These are phyloP conservation scores for Effrenium voratum DNA, from an alignment of 73 alveolate genomes.

Conservation along the genomic window DNA sequence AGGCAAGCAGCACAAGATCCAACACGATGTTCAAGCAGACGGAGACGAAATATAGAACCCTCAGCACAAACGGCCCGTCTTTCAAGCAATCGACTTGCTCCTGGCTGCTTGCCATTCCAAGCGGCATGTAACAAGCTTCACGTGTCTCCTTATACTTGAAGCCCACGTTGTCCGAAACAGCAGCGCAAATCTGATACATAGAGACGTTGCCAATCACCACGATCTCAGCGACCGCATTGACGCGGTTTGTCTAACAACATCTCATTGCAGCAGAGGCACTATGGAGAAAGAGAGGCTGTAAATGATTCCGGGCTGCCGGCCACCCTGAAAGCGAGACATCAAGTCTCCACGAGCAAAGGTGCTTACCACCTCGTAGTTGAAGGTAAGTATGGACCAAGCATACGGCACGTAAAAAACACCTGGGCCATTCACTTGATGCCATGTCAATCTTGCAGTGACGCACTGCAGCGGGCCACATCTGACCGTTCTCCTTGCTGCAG, in stretches of 20 bases:
- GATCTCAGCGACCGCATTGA: slow-evolving; percentile 21
- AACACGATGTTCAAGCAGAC: slow-evolving; percentile 40
- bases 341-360: too few relatives aligned
- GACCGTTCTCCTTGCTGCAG: too few relatives aligned
- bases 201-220: slow-evolving; percentile 90
- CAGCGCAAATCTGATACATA: slow-evolving; percentile 78
- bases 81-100: neutral
- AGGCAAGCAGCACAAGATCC: slow-evolving; percentile 64
- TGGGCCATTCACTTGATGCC: too few relatives aligned
- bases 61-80: neutral
- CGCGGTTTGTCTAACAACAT: neutral
- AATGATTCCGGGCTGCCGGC: slow-evolving; percentile 87
- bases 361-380: slow-evolving; percentile 54
- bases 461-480: too few relatives aligned
- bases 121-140: slow-evolving; percentile 90
- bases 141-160: slow-evolving; percentile 92
- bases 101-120: neutral
- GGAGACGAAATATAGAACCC: slow-evolving; percentile 69
- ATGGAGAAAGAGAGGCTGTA: slow-evolving; percentile 69
- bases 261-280: neutral
- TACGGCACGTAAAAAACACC: slow-evolving; percentile 74
- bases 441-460: too few relatives aligned
- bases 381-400: slow-evolving; percentile 89
- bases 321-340: slow-evolving; percentile 49
- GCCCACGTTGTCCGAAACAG: slow-evolving; percentile 73